Evolutionary conservation across 345 rosid species (phyloP), one percentile per base, ranked within the genome.

Genomic region (Moringa oleifera): DNA sequence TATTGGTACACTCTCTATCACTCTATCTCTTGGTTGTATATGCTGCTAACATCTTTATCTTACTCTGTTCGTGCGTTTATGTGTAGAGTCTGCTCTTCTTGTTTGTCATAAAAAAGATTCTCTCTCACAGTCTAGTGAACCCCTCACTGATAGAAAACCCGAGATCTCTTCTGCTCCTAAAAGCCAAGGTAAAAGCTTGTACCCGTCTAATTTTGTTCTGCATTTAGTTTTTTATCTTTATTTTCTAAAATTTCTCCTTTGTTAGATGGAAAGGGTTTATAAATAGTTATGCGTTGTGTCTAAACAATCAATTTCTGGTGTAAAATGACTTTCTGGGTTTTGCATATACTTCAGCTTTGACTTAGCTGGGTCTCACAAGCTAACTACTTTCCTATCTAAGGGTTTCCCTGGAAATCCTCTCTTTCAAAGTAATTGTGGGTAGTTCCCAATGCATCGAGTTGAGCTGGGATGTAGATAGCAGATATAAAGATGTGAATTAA

Each of bases 151-250:
- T 23, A 57, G 59, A 22, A 83, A 76, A 66, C 93, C 89, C 5
- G n/a, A 28, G 17, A 68, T 79, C 49, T 59, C 52, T 68, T 71
- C 77, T 8, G 61, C 73, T 77, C 79, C 86, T 25, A 73, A 54
- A 76, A 91, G 93, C 75, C 88, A 83, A 74, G 80, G 88, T 83
- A 73, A 13, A 10, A 21, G 17, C 4, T 22, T 6, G 61, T 64
- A 53, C 23, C 21, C 41, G 36, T 64, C 66, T 22, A 20, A 10
- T 7, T 52, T 22, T 52, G 9, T 52, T 20, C 9, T 19, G 15
- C 55, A n/a, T n/a, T n/a, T n/a, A n/a, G n/a, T n/a, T 52, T 12
- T 52, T 11, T 9, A 52, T 52, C 21, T 52, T 8, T 17, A 22
- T 20, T 20, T 20, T n/a, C 23, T 18, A 12, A 22, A 52, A 18